phyloP scores from a whole-genome alignment of 129 eudicot genomes.

The Silybum marianum region DNA sequence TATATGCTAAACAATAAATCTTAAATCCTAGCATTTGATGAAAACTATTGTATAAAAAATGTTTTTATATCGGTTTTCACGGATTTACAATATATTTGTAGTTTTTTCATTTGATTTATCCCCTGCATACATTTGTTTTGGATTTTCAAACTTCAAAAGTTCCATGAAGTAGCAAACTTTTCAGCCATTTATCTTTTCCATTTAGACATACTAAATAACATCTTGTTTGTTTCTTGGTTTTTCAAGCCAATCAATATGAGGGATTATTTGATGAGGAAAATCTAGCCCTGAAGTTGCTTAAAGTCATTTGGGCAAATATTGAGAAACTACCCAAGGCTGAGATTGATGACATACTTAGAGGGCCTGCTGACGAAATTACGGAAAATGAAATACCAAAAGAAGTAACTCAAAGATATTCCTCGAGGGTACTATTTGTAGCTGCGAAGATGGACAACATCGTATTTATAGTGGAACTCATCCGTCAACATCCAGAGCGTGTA shows the following conservation, averaged over 20 bases:
- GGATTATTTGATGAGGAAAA: not conserved
- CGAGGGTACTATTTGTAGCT: constrained; percentile 34
- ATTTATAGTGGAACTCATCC: constrained; percentile 29
- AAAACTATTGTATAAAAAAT: no score
- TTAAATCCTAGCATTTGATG: no score
- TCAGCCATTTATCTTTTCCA: no score
- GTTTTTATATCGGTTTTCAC: no score
- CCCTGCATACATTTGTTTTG: no score
- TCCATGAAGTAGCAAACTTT: no score
- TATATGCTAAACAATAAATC: no score
- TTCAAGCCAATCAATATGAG: not conserved
- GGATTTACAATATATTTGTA: no score
- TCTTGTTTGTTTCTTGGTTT: not conserved
- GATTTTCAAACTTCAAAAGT: no score
- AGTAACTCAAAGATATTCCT: not conserved
- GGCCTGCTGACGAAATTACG: not conserved
- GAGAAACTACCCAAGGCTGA: constrained; percentile 11
- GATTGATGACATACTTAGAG: constrained; percentile 20
- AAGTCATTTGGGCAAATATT: constrained; percentile 21
- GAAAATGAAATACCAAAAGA: not conserved
- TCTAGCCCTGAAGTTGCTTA: constrained; percentile 16
- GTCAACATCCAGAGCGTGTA: constrained; percentile 26
- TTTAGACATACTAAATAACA: not conserved
- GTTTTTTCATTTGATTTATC: no score
- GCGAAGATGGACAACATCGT: constrained; percentile 32